Evolutionary conservation across 805 yeast genomes (phyloP).

Genomic region (Pichia cephalocereana): DNA sequence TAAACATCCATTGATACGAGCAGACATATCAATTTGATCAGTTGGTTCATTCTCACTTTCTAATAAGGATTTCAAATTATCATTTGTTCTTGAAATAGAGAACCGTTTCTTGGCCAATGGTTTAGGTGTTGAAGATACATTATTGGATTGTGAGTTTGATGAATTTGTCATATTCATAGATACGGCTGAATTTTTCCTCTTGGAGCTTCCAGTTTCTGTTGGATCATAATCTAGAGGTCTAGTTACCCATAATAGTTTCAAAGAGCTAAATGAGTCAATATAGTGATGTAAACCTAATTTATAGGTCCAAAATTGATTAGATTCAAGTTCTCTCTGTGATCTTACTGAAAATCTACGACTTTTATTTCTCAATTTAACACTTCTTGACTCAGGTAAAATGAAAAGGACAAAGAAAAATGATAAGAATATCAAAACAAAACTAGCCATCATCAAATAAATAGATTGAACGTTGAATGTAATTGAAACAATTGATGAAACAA

Average conservation of each 20-base stretch:
- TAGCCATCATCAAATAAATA: conserved; percentile 24
- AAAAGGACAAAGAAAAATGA: conserved; percentile 28
- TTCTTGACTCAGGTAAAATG: conserved; percentile 57
- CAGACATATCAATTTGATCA: conserved; percentile 17
- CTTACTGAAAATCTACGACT: conserved; percentile 31
- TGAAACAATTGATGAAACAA: conserved; percentile 35
- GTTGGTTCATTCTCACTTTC: not conserved
- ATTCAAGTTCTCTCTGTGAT: not conserved
- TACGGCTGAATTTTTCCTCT: too few species aligned
- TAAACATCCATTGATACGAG: conserved; percentile 39
- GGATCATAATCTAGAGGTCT: conserved; percentile 9
- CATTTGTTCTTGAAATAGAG: not conserved
- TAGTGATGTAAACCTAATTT: conserved; percentile 7
- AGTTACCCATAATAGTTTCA: conserved; percentile 47
- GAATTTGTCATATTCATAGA: not conserved
- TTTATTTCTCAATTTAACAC: conserved; percentile 40
- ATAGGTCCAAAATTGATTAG: conserved; percentile 2
- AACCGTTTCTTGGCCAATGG: too few species aligned
- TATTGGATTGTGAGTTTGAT: too few species aligned
- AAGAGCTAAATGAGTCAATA: conserved; percentile 10
- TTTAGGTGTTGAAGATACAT: too few species aligned
- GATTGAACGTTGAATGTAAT: conserved; percentile 20
- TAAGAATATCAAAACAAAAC: conserved; percentile 23
- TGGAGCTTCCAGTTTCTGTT: conserved; percentile 11
- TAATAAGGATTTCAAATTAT: not conserved